Evolutionary conservation across 257 asterid species (phyloP).

Genomic region (Solanum ahanhuiri): DNA sequence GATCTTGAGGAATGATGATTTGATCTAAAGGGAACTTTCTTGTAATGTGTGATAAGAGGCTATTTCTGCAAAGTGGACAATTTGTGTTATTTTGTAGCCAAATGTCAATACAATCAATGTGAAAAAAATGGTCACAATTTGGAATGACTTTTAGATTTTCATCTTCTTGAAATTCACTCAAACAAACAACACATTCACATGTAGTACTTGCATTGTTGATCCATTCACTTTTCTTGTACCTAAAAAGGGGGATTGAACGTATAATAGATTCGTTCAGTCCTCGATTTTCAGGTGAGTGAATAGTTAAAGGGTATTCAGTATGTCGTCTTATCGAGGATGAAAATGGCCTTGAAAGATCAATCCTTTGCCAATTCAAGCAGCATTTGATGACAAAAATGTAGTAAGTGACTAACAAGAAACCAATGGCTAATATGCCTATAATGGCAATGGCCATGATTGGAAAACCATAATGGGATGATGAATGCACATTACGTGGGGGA

Average conservation of each 20-base stretch:
- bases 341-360: constrained; percentile 29
- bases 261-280: constrained; percentile 59
- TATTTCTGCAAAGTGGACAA: constrained; percentile 68
- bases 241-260: constrained; percentile 45
- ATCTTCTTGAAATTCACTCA: constrained; percentile 54
- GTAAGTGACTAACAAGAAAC: neutral
- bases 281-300: constrained; percentile 27
- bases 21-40: constrained; percentile 9
- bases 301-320: constrained; percentile 14
- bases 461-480: too few species aligned
- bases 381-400: neutral
- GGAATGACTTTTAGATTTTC: constrained; percentile 64
- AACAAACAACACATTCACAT: constrained; percentile 56
- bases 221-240: constrained; percentile 21
- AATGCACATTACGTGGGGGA: neutral
- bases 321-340: constrained; percentile 15
- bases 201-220: neutral
- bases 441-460: neutral
- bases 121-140: constrained; percentile 52
- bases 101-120: constrained; percentile 27
- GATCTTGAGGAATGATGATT: neutral
- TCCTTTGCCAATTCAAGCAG: too few species aligned
- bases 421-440: neutral
- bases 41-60: constrained; percentile 20
- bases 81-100: neutral